Evolutionary conservation across 306 rosid species (phyloP), one percentile per base, ranked within the genome.

Genomic region (Prunus armeniaca): DNA sequence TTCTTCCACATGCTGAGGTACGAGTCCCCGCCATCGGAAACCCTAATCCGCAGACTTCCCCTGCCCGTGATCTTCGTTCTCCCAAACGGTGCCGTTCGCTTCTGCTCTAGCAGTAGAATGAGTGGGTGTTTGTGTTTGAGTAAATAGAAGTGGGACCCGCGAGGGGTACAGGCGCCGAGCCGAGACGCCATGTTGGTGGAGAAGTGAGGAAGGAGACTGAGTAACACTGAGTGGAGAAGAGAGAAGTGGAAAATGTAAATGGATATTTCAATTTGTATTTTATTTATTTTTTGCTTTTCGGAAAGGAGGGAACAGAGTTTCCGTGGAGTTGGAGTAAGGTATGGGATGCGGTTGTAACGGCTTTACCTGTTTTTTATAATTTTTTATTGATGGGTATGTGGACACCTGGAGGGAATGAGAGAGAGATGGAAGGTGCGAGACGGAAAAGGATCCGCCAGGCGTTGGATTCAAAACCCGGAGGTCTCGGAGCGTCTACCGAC

Each of bases 1-100:
- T 86, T 93, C 87, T 82, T 93, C 99, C 99, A 96, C 98, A 93
- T 91, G 17, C 84, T 88, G 12, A 92, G 91, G 81, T 89, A 93
- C 9, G 97, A 92, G 9, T 72, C 87, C 72, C 73, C 82, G 56
- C 65, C 80, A 67, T 81, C 51, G 13, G 91, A 78, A 57, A 63
- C 88, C 28, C 66, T 69, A 12, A 75, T 75, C 60, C 76, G 74
- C 11, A 83, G 60, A 64, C 64, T 75, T 74, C 69, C 62, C 69
- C 73, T 24, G 71, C 22, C 57, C 0, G 51, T 49, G 0, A 12
- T n/a, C 12, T 12, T 58, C 3, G 41, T 13, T 60, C 65, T 46
- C 66, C 32, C 65, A 2, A 19, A 9, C 45, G 65, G 10, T 1
- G 81, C 65, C 12, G 30, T 67, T 3, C 6, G 79, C 8, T 17